Evolutionary conservation across 208 protist species (phyloP).

Genomic region (Wallacemonas sp.): DNA sequence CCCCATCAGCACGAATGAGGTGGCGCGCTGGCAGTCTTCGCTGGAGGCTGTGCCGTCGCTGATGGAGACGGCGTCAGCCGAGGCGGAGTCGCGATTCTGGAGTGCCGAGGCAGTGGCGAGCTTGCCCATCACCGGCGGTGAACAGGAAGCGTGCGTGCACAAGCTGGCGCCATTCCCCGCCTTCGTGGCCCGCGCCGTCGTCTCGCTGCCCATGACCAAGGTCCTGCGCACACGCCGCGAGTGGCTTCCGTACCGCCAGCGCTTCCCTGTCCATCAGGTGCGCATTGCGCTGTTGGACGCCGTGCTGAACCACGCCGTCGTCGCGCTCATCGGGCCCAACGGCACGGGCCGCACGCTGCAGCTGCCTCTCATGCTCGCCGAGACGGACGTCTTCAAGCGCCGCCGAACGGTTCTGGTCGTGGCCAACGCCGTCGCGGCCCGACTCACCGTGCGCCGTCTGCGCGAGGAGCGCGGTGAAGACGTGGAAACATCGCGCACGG

Average conservation of each 20-base stretch:
- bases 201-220: conserved; percentile 71
- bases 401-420: conserved; percentile 71
- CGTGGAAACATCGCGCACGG: conserved; percentile 31
- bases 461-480: conserved; percentile 89
- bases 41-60: conserved; percentile 3
- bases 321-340: conserved; percentile 56
- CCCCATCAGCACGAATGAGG: conserved; percentile 61
- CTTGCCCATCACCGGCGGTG: conserved; percentile 9
- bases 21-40: conserved; percentile 45
- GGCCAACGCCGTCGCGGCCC: conserved; percentile 56
- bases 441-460: conserved; percentile 61
- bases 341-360: conserved; percentile 78
- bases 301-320: conserved; percentile 52
- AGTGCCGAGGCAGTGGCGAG: conserved; percentile 21
- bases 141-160: conserved; percentile 23
- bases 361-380: conserved; percentile 75
- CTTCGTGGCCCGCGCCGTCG: conserved; percentile 47
- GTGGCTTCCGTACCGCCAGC: conserved; percentile 88
- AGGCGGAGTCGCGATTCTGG: conserved; percentile 28
- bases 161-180: conserved; percentile 68
- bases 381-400: conserved; percentile 83
- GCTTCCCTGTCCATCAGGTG: conserved; percentile 73
- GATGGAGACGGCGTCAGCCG: conserved; percentile 20
- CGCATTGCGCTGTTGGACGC: conserved; percentile 73
- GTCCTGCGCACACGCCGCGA: conserved; percentile 68